Evolutionary conservation across 345 rosid genomes (phyloP).

Genomic region (Boechera retrofracta): DNA sequence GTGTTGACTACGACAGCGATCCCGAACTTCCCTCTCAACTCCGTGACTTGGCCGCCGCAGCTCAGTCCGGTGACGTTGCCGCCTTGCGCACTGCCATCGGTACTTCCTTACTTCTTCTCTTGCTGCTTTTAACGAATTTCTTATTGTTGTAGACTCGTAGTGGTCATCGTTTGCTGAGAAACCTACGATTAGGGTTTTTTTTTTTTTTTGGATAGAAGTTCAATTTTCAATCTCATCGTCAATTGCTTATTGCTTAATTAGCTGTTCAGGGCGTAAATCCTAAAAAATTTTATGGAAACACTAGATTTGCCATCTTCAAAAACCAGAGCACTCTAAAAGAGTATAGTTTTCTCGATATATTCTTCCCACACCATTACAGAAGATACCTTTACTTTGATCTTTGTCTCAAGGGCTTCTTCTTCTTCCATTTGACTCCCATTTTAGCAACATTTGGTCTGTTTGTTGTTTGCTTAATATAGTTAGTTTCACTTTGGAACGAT

Average conservation of each 20-base stretch:
- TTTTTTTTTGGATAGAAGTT: background rate
- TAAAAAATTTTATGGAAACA: background rate
- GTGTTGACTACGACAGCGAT: constrained; percentile 54
- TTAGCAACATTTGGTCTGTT: background rate
- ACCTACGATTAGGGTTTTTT: constrained; percentile 2
- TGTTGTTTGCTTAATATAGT: background rate
- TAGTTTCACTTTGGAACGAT: background rate
- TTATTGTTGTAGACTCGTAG: background rate
- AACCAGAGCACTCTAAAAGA: constrained; percentile 2
- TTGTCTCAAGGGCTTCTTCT: constrained; percentile 9
- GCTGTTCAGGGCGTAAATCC: background rate
- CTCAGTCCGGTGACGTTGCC: constrained; percentile 63
- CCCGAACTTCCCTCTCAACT: constrained; percentile 69
- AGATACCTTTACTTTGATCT: constrained; percentile 14
- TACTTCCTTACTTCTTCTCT: constrained; percentile 20
- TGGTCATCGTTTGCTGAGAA: background rate
- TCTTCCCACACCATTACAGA: background rate
- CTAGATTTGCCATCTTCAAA: constrained; percentile 1
- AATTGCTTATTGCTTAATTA: constrained; percentile 13
- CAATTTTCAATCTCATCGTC: background rate
- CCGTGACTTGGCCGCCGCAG: constrained; percentile 72
- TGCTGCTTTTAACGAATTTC: background rate
- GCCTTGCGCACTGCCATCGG: constrained; percentile 85
- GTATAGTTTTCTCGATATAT: background rate
- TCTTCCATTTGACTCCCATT: constrained; percentile 3